phyloP scores from a whole-genome alignment of 208 protist species.

The Trypanosoma boissoni region DNA sequence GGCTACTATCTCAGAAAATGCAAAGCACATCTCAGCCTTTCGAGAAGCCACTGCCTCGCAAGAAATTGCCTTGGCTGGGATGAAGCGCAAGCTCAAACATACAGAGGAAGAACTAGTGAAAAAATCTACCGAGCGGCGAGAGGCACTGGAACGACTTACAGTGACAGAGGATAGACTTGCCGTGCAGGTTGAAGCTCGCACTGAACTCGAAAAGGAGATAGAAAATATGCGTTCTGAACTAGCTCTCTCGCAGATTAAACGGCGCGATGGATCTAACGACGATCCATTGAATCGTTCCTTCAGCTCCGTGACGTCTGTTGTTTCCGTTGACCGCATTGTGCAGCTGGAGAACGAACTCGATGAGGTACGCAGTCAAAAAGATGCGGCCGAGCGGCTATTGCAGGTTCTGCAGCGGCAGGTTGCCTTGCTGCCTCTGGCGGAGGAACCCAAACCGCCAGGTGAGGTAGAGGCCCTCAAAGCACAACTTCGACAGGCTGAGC shows the following conservation, averaged over 20 bases:
- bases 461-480: slow-evolving; percentile 41
- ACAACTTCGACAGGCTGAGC: slow-evolving; percentile 58
- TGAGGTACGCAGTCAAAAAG: slow-evolving; percentile 51
- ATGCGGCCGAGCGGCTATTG: slow-evolving; percentile 54
- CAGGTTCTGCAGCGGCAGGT: slow-evolving; percentile 56
- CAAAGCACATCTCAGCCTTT: slow-evolving; percentile 39
- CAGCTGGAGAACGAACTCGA: slow-evolving; percentile 68
- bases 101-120: slow-evolving; percentile 49
- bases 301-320: slow-evolving; percentile 46
- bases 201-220: slow-evolving; percentile 52
- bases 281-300: slow-evolving; percentile 46
- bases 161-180: slow-evolving; percentile 57
- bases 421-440: slow-evolving; percentile 27
- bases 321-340: slow-evolving; percentile 58
- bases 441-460: slow-evolving; percentile 25
- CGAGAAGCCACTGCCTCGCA: slow-evolving; percentile 51
- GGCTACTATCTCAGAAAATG: slow-evolving; percentile 43
- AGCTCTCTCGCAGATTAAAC: slow-evolving; percentile 28
- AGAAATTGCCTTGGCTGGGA: slow-evolving; percentile 39
- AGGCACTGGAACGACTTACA: slow-evolving; percentile 44
- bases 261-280: slow-evolving; percentile 10
- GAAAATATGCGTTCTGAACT: slow-evolving; percentile 54
- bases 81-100: slow-evolving; percentile 49
- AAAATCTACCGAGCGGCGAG: slow-evolving; percentile 46
- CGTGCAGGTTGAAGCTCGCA: slow-evolving; percentile 34